Evolutionary conservation across 768 basidiomycete species (phyloP).

Genomic region (Symmetrospora coprosmae): DNA sequence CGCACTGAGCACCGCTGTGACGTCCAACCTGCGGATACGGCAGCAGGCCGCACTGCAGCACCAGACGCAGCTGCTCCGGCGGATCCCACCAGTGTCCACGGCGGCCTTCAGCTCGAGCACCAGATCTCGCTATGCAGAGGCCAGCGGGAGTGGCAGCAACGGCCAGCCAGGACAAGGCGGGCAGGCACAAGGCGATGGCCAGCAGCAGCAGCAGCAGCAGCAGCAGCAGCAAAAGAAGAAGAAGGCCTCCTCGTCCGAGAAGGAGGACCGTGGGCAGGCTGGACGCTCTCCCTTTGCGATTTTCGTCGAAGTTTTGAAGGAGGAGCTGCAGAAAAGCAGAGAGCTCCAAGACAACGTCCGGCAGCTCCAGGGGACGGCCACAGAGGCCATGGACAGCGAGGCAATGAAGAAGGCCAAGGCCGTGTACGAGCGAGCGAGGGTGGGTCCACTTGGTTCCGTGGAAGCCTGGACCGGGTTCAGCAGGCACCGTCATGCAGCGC

Average conservation of each 20-base stretch:
- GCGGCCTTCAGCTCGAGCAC: constrained; percentile 8
- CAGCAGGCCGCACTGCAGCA: background rate
- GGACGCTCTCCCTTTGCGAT: constrained; percentile 72
- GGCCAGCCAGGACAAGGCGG: background rate
- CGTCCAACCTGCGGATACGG: background rate
- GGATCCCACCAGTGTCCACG: background rate
- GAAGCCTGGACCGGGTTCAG: no score
- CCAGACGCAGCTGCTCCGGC: background rate
- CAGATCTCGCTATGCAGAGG: constrained; percentile 6
- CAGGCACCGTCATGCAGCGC: no score
- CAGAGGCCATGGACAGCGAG: constrained; percentile 91
- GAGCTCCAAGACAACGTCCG: constrained; percentile 94
- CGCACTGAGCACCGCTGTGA: no score
- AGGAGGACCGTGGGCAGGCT: constrained; percentile 2
- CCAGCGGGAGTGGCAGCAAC: no score
- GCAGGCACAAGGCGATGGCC: constrained; percentile 1
- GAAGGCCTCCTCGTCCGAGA: no score
- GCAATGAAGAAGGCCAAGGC: constrained; percentile 83
- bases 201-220: constrained; percentile 9
- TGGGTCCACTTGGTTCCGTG: no score
- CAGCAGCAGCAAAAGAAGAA: constrained; percentile 20
- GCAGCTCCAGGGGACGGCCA: constrained; percentile 92
- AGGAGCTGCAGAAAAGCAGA: constrained; percentile 82
- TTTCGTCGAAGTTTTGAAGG: constrained; percentile 82
- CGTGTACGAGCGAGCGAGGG: constrained; percentile 85